A percentile compares a stretch with the other conserved stretches of the same genome.
These are phyloP conservation scores for Phylloporus arenicola DNA, from an alignment of 768 basidiomycete genomes.

Conservation along the genomic window DNA sequence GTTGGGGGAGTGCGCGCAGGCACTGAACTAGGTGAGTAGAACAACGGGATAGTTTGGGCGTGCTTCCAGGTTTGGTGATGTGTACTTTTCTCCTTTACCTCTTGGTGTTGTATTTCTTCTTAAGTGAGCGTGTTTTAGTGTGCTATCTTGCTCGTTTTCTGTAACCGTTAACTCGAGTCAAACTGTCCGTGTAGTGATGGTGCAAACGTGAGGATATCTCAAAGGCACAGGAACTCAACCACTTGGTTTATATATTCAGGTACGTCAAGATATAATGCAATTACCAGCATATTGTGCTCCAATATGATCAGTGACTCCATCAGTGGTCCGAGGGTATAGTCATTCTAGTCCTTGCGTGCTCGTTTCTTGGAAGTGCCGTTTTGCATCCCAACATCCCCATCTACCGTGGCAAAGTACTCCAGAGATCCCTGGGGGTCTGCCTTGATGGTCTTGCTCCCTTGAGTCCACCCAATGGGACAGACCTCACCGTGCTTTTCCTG, in stretches of 20 bases:
- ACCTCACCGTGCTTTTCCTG: slow-evolving; percentile 86
- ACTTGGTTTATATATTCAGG: not conserved
- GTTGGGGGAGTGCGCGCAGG: slow-evolving; percentile 23
- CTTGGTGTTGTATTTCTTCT: not conserved
- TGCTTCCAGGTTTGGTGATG: not conserved
- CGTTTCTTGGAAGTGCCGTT: slow-evolving; percentile 53
- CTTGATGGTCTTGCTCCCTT: slow-evolving; percentile 79
- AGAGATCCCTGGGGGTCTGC: slow-evolving; percentile 65
- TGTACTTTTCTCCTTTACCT: not conserved
- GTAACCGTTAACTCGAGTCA: not conserved
- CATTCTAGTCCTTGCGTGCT: slow-evolving; percentile 43
- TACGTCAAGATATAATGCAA: not conserved
- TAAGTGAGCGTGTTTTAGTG: not conserved
- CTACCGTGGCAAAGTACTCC: slow-evolving; percentile 58
- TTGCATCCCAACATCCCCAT: slow-evolving; percentile 25
- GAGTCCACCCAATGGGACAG: slow-evolving; percentile 87
- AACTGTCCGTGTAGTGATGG: not conserved
- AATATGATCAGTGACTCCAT: not conserved
- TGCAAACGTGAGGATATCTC: not conserved
- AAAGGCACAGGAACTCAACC: not conserved
- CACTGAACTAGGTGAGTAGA: slow-evolving; percentile 3
- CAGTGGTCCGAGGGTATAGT: not conserved
- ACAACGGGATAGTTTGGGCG: not conserved
- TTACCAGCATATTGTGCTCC: not conserved
- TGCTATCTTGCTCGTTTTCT: not conserved